Conservation (phyloP, 371 early-diverging fungal species). For the Mortierella sp. region DNA sequence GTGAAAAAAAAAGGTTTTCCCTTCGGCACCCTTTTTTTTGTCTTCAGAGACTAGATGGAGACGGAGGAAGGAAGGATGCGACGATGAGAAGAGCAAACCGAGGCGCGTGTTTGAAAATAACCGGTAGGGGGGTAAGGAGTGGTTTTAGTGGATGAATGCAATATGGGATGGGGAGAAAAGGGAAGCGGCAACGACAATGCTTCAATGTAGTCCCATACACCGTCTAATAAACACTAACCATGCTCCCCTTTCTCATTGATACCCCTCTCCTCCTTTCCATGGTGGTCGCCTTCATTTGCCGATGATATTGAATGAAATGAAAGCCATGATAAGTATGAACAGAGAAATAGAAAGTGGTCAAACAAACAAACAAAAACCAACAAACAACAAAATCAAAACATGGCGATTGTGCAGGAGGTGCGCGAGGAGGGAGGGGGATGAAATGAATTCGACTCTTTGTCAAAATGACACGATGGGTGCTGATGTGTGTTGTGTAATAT, state of each 20-base stretch:
- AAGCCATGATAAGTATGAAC: neutral
- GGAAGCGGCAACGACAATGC: neutral
- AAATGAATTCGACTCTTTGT: neutral
- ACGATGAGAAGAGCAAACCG: neutral
- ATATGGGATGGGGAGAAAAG: neutral
- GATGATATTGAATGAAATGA: no score
- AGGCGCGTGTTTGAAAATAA: neutral
- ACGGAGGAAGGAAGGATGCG: neutral
- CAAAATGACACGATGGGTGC: neutral
- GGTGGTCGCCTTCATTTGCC: no score
- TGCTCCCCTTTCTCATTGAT: no score
- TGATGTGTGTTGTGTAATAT: neutral
- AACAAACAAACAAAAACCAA: neutral
- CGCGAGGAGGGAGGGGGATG: neutral
- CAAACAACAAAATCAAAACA: neutral
- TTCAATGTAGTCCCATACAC: neutral
- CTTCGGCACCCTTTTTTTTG: no score
- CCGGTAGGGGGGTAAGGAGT: neutral
- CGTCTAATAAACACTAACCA: constrained; percentile 3
- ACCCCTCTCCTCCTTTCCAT: no score
- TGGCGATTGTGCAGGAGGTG: neutral
- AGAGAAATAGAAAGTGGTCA: neutral
- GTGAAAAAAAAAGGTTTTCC: neutral
- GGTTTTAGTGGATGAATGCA: neutral
- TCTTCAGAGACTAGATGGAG: neutral